A percentile compares a stretch with the other conserved stretches of the same genome.
Evolutionary conservation across 352 stramenopile genomes (phyloP).

Genomic region (Thalassiosira delicatula): DNA sequence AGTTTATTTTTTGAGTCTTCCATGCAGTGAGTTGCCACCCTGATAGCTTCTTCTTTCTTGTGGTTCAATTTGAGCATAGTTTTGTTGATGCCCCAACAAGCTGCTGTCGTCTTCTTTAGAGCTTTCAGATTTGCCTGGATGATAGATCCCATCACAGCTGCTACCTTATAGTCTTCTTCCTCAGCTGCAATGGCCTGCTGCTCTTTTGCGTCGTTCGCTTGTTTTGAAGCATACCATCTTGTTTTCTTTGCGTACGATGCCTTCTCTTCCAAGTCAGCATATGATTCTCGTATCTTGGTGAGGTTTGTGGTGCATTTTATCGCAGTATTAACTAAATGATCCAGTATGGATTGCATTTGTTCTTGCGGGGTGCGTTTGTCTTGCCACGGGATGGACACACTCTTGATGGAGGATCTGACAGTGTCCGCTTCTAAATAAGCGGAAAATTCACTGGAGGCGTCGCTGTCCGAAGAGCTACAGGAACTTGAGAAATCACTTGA

Average conservation of each 20-base stretch:
- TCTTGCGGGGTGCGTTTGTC: slow-evolving; percentile 48
- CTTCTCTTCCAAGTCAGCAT: slow-evolving; percentile 64
- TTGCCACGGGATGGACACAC: too few relatives aligned
- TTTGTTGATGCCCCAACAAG: slow-evolving; percentile 65
- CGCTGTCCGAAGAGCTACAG: too few relatives aligned
- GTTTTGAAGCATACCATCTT: slow-evolving; percentile 61
- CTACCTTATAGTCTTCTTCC: slow-evolving; percentile 82
- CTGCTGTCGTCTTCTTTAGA: slow-evolving; percentile 56
- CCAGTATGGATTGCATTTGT: slow-evolving; percentile 57
- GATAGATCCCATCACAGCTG: slow-evolving; percentile 69
- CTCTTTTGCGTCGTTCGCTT: slow-evolving; percentile 68
- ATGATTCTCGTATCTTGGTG: slow-evolving; percentile 52
- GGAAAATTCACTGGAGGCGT: too few relatives aligned
- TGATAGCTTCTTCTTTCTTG: slow-evolving; percentile 58
- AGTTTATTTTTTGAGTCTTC: slow-evolving; percentile 58
- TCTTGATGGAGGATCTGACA: too few relatives aligned
- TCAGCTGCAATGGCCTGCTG: slow-evolving; percentile 77
- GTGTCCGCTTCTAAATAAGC: too few relatives aligned
- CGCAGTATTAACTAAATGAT: slow-evolving; percentile 50
- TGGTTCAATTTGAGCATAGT: slow-evolving; percentile 65
- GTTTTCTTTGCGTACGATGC: slow-evolving; percentile 65
- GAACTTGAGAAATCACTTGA: too few relatives aligned
- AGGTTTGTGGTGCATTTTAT: slow-evolving; percentile 63
- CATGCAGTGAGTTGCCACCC: slow-evolving; percentile 69
- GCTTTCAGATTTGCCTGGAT: slow-evolving; percentile 73